Conservation (phyloP, 768 basidiomycete genomes). For the Gautieria morchelliformis region DNA sequence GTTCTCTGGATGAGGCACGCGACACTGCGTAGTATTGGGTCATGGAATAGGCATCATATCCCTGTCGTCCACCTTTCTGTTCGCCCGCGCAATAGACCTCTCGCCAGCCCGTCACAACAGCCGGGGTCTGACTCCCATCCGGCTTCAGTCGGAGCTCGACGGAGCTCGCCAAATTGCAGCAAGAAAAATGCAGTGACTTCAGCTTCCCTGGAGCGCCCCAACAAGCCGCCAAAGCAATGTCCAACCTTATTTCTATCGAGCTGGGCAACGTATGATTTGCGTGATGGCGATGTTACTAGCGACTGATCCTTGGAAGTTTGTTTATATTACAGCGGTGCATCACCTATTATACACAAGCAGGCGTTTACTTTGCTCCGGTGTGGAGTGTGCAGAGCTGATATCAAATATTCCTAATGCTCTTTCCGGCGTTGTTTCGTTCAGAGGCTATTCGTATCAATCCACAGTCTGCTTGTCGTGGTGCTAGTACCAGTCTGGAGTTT, state of each 20-base stretch:
- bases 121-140: too few species aligned
- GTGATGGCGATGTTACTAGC: conserved; percentile 1
- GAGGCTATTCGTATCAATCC: conserved; percentile 29
- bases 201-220: too few species aligned
- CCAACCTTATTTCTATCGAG: conserved; percentile 21
- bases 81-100: too few species aligned
- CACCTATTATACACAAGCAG: conserved; percentile 28
- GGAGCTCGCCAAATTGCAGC: too few species aligned
- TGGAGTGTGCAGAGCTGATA: conserved; percentile 24
- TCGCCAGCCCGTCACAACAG: too few species aligned
- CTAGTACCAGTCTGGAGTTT: conserved; percentile 23
- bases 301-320: conserved; percentile 14
- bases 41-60: too few species aligned
- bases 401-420: conserved; percentile 12
- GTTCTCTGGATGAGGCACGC: too few species aligned
- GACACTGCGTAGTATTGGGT: too few species aligned
- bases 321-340: conserved; percentile 22
- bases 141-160: too few species aligned
- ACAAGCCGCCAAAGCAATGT: too few species aligned
- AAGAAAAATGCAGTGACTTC: too few species aligned
- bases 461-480: conserved; percentile 28
- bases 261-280: conserved; percentile 31
- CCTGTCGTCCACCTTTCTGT: too few species aligned
- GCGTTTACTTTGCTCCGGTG: conserved; percentile 21
- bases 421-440: conserved; percentile 24